phyloP scores from a whole-genome alignment of 2,329 filamentous ascomycete species.

The Malbranchea cinnamomea region DNA sequence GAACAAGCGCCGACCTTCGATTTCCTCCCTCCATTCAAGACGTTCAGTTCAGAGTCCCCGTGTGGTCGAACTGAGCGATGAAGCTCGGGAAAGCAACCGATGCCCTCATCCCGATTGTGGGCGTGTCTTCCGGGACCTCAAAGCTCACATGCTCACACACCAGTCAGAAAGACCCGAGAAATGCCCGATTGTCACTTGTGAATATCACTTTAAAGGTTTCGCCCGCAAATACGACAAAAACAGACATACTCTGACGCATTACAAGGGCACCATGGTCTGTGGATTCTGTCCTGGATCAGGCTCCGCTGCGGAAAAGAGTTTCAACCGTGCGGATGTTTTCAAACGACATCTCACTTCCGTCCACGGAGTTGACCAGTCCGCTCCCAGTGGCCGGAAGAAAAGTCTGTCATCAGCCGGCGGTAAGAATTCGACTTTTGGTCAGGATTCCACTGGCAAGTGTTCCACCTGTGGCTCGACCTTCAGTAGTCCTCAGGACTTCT shows the following conservation, averaged over 20 bases:
- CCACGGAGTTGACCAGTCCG: constrained; percentile 83
- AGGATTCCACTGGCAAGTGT: constrained; percentile 72
- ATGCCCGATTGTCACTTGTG: constrained; percentile 81
- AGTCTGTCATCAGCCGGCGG: constrained; percentile 37
- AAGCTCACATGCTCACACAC: constrained; percentile 89
- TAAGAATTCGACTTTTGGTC: constrained; percentile 55
- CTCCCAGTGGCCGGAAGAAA: constrained; percentile 80
- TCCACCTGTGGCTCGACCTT: constrained; percentile 83
- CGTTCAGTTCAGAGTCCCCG: constrained; percentile 44
- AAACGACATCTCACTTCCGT: constrained; percentile 85
- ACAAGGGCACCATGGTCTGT: constrained; percentile 95
- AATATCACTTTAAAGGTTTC: constrained; percentile 85
- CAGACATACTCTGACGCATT: constrained; percentile 82
- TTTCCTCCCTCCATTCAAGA: constrained; percentile 55
- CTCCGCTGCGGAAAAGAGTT: constrained; percentile 81
- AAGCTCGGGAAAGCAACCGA: constrained; percentile 47
- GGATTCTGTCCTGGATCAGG: constrained; percentile 86
- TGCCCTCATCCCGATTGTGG: constrained; percentile 78
- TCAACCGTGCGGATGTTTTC: constrained; percentile 91
- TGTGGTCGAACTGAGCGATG: constrained; percentile 46
- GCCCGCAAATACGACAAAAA: constrained; percentile 96
- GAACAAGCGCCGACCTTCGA: constrained; percentile 50
- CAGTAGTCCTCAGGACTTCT: constrained; percentile 82
- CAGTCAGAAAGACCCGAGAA: constrained; percentile 84
- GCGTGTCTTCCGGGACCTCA: constrained; percentile 75